Percentiles rank a stretch among this genome's conserved stretches.
These are phyloP conservation scores for Metschnikowia proteae DNA, from an alignment of 805 yeast genomes.

Conservation along the genomic window DNA sequence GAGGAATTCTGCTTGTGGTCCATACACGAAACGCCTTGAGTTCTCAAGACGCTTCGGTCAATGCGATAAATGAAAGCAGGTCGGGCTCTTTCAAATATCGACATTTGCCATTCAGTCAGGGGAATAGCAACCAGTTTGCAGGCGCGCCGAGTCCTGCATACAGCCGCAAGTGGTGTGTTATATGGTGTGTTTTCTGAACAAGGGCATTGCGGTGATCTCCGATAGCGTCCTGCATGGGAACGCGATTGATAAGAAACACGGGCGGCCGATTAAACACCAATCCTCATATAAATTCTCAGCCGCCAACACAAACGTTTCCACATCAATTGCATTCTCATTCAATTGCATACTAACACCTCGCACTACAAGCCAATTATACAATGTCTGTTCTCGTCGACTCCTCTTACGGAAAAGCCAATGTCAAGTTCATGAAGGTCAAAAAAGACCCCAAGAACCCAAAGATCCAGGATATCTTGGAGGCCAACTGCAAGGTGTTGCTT, in stretches of 20 bases:
- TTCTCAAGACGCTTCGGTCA: too few species aligned
- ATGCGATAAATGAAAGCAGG: background rate
- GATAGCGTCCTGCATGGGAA: conserved; percentile 2
- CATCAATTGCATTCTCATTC: background rate
- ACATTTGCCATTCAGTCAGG: background rate
- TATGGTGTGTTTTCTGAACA: background rate
- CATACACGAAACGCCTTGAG: too few species aligned
- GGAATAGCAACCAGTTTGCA: background rate
- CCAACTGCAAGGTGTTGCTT: conserved; percentile 71
- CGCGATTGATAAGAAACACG: conserved; percentile 2
- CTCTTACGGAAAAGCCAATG: conserved; percentile 89
- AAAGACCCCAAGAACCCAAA: conserved; percentile 70
- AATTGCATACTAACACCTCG: too few species aligned
- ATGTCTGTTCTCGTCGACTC: conserved; percentile 35
- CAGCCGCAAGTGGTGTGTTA: background rate
- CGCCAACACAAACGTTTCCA: background rate
- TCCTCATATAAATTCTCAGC: background rate
- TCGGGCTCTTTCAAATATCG: too few species aligned
- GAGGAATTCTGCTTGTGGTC: too few species aligned
- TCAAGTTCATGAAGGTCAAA: conserved; percentile 84
- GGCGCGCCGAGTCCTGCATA: background rate
- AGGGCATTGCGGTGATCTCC: conserved; percentile 11
- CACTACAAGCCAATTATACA: background rate
- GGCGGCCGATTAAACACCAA: background rate
- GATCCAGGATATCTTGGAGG: conserved; percentile 79